Conservation (phyloP, 2,329 filamentous ascomycete species). For the Elsinoe necatrix region DNA sequence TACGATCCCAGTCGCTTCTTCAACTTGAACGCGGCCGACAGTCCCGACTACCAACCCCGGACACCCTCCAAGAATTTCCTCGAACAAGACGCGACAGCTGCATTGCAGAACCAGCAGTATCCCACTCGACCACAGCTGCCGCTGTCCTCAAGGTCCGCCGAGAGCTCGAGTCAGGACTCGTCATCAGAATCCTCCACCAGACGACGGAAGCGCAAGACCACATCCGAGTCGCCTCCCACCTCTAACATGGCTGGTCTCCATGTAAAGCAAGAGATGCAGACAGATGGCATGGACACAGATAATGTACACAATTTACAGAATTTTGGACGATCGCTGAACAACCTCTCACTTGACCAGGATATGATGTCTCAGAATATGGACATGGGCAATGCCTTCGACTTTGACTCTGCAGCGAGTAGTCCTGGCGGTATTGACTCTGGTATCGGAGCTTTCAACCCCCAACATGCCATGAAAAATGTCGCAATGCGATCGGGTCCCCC, state of each 20-base stretch:
- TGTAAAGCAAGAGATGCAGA: conserved; percentile 25
- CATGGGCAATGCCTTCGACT: conserved; percentile 48
- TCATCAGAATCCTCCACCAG: conserved; percentile 34
- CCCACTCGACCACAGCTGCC: conserved; percentile 20
- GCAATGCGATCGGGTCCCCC: conserved; percentile 17
- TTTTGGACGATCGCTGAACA: conserved; percentile 28
- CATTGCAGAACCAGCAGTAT: conserved; percentile 18
- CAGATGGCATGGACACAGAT: conserved; percentile 23
- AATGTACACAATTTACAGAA: conserved; percentile 22
- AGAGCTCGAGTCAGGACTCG: conserved; percentile 36
- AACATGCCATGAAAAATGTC: not conserved
- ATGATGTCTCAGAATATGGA: conserved; percentile 33
- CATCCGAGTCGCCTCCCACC: conserved; percentile 30
- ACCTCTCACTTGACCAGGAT: conserved; percentile 29
- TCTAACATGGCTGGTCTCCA: conserved; percentile 18
- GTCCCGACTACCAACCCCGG: conserved; percentile 23
- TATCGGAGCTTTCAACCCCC: conserved; percentile 18
- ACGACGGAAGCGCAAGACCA: conserved; percentile 34
- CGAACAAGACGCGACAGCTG: conserved; percentile 18
- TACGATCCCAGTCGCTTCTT: conserved; percentile 24
- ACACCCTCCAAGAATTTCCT: conserved; percentile 25
- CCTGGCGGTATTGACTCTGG: conserved; percentile 29
- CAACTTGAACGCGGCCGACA: conserved; percentile 25
- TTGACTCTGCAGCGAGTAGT: conserved; percentile 52
- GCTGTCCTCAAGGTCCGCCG: conserved; percentile 27